Evolutionary conservation across 169 alveolate species (phyloP).

Genomic region (Cardiosporidium cionae): DNA sequence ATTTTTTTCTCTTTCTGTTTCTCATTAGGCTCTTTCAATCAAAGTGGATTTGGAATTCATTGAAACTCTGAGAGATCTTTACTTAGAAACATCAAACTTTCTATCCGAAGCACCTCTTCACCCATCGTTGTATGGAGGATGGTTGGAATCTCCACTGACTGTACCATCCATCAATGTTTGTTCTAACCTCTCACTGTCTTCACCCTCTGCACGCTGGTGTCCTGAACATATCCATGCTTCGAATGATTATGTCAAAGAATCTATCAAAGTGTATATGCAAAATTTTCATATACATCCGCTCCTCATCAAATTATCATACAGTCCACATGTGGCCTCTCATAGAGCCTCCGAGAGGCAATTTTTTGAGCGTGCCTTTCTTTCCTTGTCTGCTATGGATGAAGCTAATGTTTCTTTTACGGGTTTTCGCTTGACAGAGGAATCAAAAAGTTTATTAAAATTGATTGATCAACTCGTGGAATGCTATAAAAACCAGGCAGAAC

Average conservation of each 20-base stretch:
- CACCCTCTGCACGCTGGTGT: too few relatives aligned
- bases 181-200: too few relatives aligned
- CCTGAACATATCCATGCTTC: too few relatives aligned
- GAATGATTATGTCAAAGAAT: too few relatives aligned
- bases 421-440: not conserved
- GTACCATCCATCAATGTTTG: not conserved
- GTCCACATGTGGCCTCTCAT: not conserved
- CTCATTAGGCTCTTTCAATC: not conserved
- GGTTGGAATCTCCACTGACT: not conserved
- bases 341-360: not conserved
- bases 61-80: not conserved
- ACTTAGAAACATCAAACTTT: not conserved
- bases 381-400: not conserved
- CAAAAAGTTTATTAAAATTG: not conserved
- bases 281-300: not conserved
- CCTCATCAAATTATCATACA: not conserved
- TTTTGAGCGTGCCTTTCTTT: not conserved
- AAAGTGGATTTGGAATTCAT: not conserved
- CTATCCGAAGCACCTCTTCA: not conserved
- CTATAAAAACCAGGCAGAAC: not conserved
- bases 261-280: not conserved
- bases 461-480: not conserved
- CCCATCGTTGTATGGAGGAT: not conserved
- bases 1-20: not conserved
- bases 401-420: not conserved